Evolutionary conservation across 352 stramenopile species (phyloP).

Genomic region (Globisporangium cylindrosporum): DNA sequence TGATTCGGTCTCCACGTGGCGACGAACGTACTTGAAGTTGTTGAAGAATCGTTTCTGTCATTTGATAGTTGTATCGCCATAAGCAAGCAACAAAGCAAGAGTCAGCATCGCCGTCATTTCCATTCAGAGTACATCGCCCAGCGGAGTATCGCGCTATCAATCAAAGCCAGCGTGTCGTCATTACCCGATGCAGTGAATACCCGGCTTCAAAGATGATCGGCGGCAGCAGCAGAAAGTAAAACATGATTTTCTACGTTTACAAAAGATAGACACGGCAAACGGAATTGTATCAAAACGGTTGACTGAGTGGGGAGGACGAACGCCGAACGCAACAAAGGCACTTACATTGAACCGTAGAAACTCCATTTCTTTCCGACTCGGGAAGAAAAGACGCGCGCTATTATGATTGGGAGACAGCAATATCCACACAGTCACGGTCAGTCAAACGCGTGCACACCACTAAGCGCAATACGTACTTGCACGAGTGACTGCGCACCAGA

Average conservation of each 20-base stretch:
- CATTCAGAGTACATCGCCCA: not conserved
- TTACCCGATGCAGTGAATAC: constrained; percentile 87
- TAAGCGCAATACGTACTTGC: not conserved
- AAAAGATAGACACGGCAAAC: not conserved
- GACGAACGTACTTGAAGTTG: constrained; percentile 84
- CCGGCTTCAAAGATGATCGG: constrained; percentile 98
- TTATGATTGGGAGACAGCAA: constrained; percentile 13
- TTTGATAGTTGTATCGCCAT: not conserved
- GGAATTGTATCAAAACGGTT: not conserved
- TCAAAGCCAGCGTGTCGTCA: not conserved
- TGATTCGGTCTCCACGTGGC: not conserved
- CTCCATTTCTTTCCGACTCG: constrained; percentile 86
- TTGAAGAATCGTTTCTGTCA: constrained; percentile 92
- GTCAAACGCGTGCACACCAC: not conserved
- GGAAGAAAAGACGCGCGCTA: constrained; percentile 77
- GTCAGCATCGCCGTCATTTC: not conserved
- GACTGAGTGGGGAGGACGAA: not conserved
- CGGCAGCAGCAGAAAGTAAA: constrained; percentile 97
- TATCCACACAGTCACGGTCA: not conserved
- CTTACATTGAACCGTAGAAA: constrained; percentile 87
- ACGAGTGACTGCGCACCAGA: constrained; percentile 32
- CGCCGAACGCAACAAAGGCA: not conserved
- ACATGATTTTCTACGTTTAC: constrained; percentile 76
- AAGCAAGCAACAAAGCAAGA: not conserved
- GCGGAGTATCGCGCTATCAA: not conserved